phyloP scores from a whole-genome alignment of 495 filamentous ascomycete genomes.

The Penicillium pancosmium region DNA sequence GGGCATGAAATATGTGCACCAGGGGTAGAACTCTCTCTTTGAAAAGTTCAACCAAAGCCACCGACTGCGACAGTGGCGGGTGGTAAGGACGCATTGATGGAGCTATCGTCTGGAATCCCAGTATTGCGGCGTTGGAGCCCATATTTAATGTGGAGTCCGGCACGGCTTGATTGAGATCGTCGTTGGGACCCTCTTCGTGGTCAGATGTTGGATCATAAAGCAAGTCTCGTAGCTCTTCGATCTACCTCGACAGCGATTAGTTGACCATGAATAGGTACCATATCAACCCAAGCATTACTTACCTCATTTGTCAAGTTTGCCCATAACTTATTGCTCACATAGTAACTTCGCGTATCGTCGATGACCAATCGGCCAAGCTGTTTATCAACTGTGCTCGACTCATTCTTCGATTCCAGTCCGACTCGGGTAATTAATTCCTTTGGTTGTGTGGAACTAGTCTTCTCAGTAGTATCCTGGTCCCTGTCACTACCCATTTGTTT shows the following conservation, averaged over 20 bases:
- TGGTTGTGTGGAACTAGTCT: neutral
- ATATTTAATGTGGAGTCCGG: conserved; percentile 13
- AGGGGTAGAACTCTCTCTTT: conserved; percentile 64
- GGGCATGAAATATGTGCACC: conserved; percentile 63
- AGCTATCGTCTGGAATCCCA: conserved; percentile 49
- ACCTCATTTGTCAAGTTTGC: conserved; percentile 74
- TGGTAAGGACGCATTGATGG: conserved; percentile 28
- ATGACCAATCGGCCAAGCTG: conserved; percentile 70
- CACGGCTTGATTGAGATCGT: neutral
- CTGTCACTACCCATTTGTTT: neutral
- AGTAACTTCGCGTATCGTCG: conserved; percentile 69
- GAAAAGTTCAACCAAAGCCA: conserved; percentile 63
- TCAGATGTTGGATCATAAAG: conserved; percentile 51
- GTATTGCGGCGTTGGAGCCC: conserved; percentile 45
- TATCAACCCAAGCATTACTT: conserved; percentile 7
- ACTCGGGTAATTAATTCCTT: neutral
- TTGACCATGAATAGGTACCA: too few species aligned
- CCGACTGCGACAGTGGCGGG: conserved; percentile 60
- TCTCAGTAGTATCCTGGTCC: neutral
- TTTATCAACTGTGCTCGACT: neutral
- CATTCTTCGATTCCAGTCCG: neutral
- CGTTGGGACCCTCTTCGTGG: conserved; percentile 41
- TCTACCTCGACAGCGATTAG: conserved; percentile 1
- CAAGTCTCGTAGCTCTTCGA: conserved; percentile 63
- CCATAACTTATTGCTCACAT: conserved; percentile 81